phyloP scores from a whole-genome alignment of 371 early-diverging fungal species.

The Catenaria anguillulae region DNA sequence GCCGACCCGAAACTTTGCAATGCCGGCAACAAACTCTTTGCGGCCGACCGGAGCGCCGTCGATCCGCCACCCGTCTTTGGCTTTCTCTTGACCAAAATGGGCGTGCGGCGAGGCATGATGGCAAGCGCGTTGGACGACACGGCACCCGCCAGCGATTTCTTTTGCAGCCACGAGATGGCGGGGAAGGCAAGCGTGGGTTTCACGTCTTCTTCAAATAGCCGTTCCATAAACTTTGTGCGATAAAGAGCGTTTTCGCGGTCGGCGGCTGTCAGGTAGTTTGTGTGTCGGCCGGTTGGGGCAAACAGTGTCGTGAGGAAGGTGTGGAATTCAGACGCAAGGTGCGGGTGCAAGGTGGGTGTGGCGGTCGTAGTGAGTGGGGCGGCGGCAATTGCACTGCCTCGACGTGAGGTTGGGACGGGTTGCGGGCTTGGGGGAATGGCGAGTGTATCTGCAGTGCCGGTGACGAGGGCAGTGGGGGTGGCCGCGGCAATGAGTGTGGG shows the following conservation, averaged over 20 bases:
- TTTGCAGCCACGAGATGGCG: neutral
- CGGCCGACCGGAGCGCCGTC: neutral
- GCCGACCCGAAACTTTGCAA: neutral
- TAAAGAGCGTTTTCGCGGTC: constrained; percentile 1
- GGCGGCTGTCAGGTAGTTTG: neutral
- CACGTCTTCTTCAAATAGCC: constrained; percentile 1
- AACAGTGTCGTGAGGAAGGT: neutral
- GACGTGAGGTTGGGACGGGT: too few relatives aligned
- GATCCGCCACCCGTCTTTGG: neutral
- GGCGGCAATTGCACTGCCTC: neutral
- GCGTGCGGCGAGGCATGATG: neutral
- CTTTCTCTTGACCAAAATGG: neutral
- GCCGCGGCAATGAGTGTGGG: neutral
- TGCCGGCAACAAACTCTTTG: neutral
- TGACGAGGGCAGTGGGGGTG: neutral
- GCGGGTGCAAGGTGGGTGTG: neutral
- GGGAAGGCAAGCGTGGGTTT: neutral
- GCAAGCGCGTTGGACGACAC: neutral
- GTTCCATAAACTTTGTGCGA: neutral
- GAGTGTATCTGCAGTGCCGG: neutral
- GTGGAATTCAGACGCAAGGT: neutral
- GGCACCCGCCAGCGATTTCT: neutral
- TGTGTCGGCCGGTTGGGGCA: neutral
- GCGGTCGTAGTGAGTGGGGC: neutral
- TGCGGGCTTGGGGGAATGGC: neutral